Evolutionary conservation across 2,329 filamentous ascomycete genomes (phyloP).

Genomic region (Proliferodiscus dingleyae): DNA sequence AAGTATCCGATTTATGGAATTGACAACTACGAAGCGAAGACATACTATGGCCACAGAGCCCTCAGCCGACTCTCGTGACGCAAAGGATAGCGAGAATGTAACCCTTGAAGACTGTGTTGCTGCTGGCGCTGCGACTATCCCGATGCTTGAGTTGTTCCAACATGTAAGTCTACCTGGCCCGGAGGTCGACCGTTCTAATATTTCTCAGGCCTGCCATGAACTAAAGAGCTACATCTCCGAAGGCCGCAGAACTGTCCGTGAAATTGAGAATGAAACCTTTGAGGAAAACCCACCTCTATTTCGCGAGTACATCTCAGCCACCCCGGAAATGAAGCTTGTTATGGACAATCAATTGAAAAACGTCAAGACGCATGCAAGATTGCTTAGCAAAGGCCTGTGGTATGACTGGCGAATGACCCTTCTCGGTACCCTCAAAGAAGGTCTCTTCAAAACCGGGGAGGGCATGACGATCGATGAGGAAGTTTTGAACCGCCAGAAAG

Average conservation of each 20-base stretch:
- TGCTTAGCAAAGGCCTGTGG: constrained; percentile 94
- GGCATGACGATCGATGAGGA: constrained; percentile 73
- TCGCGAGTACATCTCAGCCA: constrained; percentile 81
- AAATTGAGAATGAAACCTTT: constrained; percentile 84
- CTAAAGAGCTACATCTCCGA: constrained; percentile 96
- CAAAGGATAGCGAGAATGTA: constrained; percentile 37
- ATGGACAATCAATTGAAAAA: constrained; percentile 99
- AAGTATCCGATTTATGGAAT: constrained; percentile 95
- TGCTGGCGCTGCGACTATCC: constrained; percentile 84
- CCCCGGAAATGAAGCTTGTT: constrained; percentile 73
- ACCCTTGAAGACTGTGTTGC: constrained; percentile 75
- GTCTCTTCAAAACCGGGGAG: constrained; percentile 67
- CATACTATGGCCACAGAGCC: constrained; percentile 67
- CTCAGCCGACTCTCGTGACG: constrained; percentile 31
- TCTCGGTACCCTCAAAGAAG: constrained; percentile 76
- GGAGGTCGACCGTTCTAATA: constrained; percentile 26
- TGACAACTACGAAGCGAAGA: constrained; percentile 90
- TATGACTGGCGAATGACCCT: constrained; percentile 96
- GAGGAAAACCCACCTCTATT: constrained; percentile 90
- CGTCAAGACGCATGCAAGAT: constrained; percentile 84
- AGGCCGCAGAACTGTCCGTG: constrained; percentile 80
- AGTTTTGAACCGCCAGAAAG: constrained; percentile 61
- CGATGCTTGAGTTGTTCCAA: constrained; percentile 91
- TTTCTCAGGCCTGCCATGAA: constrained; percentile 70
- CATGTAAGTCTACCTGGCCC: constrained; percentile 52